Conservation (phyloP, 2,329 filamentous ascomycete genomes). For the Cercospora beticola region DNA sequence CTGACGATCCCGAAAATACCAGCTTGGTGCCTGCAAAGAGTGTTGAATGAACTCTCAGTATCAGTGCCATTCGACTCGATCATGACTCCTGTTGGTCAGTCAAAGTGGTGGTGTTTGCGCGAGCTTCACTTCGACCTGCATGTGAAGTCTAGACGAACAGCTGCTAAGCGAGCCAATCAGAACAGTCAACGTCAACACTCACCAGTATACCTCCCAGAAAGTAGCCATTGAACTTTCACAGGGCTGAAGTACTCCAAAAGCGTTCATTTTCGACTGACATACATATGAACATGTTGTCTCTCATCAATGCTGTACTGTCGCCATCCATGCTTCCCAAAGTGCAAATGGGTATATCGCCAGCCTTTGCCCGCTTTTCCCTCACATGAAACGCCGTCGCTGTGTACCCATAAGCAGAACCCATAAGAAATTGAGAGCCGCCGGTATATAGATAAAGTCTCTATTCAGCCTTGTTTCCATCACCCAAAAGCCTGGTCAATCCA, state of each 20-base stretch:
- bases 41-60: no score
- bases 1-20: neutral
- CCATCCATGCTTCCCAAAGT: conserved; percentile 8
- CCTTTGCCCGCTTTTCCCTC: conserved; percentile 8
- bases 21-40: neutral
- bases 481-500: conserved; percentile 28
- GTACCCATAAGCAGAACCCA: neutral
- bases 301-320: conserved; percentile 14
- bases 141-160: neutral
- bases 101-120: neutral
- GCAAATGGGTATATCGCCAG: conserved; percentile 11
- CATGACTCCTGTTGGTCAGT: neutral
- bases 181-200: neutral
- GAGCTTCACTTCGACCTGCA: neutral
- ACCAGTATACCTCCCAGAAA: neutral
- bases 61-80: neutral
- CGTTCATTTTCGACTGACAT: neutral
- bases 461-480: conserved; percentile 2
- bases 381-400: conserved; percentile 20
- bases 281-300: neutral
- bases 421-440: conserved; percentile 1
- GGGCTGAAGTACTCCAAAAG: neutral
- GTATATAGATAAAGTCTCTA: neutral
- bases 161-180: neutral
- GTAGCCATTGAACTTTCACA: neutral